phyloP scores from a whole-genome alignment of 352 stramenopile genomes.

The Nothophytophthora sp. region DNA sequence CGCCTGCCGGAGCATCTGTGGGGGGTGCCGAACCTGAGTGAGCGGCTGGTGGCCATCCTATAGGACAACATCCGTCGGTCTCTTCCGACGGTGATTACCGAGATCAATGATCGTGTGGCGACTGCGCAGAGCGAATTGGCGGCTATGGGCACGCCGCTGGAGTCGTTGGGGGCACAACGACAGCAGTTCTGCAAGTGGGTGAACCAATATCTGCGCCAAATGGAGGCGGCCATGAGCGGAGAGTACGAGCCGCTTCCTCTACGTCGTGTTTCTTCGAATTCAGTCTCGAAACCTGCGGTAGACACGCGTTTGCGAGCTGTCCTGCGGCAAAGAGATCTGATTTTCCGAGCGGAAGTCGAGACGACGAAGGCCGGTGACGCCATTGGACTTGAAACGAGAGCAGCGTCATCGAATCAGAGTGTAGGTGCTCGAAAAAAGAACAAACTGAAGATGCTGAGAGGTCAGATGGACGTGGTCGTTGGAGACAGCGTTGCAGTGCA shows the following conservation, averaged over 20 bases:
- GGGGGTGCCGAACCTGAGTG: slow-evolving; percentile 35
- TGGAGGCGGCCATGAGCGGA: slow-evolving; percentile 25
- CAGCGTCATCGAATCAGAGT: background rate
- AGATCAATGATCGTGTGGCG: slow-evolving; percentile 36
- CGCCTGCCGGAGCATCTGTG: slow-evolving; percentile 28
- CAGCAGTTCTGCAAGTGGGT: slow-evolving; percentile 20
- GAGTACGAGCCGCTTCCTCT: slow-evolving; percentile 19
- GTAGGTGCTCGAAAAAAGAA: background rate
- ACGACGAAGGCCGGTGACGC: slow-evolving; percentile 3
- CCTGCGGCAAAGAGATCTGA: slow-evolving; percentile 25
- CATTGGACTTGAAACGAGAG: background rate
- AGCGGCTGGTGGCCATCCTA: slow-evolving; percentile 43
- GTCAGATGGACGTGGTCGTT: slow-evolving; percentile 5
- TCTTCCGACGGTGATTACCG: slow-evolving; percentile 42
- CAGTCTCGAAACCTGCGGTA: slow-evolving; percentile 4
- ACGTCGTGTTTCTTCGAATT: background rate
- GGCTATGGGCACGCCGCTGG: slow-evolving; percentile 24
- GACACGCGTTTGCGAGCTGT: slow-evolving; percentile 34
- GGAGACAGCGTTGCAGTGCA: slow-evolving; percentile 20
- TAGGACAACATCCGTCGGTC: slow-evolving; percentile 51
- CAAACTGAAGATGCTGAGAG: background rate
- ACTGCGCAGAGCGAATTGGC: slow-evolving; percentile 17
- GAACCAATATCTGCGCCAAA: slow-evolving; percentile 15
- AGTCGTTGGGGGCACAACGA: slow-evolving; percentile 23
- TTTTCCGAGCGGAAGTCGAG: slow-evolving; percentile 32